These are phyloP conservation scores for Penicillium sp. DNA, from an alignment of 2,329 filamentous ascomycete species.

Conservation along the genomic window DNA sequence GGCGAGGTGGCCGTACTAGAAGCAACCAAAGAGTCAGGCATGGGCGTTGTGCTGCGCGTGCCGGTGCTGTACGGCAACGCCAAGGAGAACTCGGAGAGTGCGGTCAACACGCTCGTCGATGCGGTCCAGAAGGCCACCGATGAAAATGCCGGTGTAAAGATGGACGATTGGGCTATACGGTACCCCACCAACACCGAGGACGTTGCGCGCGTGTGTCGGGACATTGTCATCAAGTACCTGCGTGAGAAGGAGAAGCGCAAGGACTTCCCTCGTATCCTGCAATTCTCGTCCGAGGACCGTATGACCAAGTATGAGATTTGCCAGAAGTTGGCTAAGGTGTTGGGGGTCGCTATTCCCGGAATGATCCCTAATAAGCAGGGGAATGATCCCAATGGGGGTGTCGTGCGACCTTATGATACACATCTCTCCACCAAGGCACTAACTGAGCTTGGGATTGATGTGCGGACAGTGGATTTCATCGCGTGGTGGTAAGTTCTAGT, in stretches of 20 bases:
- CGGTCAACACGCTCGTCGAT: conserved; percentile 78
- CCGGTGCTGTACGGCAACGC: conserved; percentile 82
- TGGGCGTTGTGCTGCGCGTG: conserved; percentile 71
- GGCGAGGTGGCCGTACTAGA: conserved; percentile 70
- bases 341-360: conserved; percentile 67
- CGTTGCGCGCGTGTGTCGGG: conserved; percentile 73
- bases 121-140: conserved; percentile 71
- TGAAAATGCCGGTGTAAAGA: conserved; percentile 59
- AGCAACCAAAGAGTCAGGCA: conserved; percentile 52
- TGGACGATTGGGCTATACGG: conserved; percentile 82
- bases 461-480: conserved; percentile 70
- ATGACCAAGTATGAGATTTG: conserved; percentile 92
- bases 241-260: conserved; percentile 47
- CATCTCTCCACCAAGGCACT: conserved; percentile 76
- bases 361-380: conserved; percentile 67
- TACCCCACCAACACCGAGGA: conserved; percentile 91
- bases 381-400: conserved; percentile 67
- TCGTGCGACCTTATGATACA: conserved; percentile 82
- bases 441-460: conserved; percentile 70
- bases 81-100: conserved; percentile 69
- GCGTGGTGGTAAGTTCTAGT: conserved; percentile 68
- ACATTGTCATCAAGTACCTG: conserved; percentile 70
- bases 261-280: conserved; percentile 66
- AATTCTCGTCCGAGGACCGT: conserved; percentile 82
- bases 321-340: conserved; percentile 71